These are phyloP conservation scores for Cytospora mali DNA, from an alignment of 2,329 filamentous ascomycete genomes.

Conservation along the genomic window DNA sequence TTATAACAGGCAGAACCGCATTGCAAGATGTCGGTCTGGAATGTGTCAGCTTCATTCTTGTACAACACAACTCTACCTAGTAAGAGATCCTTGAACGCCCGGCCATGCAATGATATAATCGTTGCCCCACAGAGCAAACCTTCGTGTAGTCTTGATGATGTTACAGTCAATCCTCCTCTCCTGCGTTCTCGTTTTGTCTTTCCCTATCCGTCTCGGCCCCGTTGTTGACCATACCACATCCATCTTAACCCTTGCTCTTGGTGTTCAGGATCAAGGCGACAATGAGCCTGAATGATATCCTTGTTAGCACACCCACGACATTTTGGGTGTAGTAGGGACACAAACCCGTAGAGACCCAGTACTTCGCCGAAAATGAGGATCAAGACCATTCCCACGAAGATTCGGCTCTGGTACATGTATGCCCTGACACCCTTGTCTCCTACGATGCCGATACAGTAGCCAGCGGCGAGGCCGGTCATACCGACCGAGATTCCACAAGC, in stretches of 20 bases:
- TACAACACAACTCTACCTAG: slow-evolving; percentile 24
- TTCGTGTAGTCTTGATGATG: slow-evolving; percentile 13
- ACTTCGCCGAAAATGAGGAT: slow-evolving; percentile 99
- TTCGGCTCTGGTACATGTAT: slow-evolving; percentile 93
- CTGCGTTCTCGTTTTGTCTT: background rate
- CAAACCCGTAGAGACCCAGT: slow-evolving; percentile 91
- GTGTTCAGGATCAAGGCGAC: slow-evolving; percentile 93
- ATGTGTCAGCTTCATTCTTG: slow-evolving; percentile 26
- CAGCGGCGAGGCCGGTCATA: slow-evolving; percentile 87
- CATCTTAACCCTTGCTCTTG: slow-evolving; percentile 65
- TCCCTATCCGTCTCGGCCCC: background rate
- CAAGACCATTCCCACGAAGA: slow-evolving; percentile 98
- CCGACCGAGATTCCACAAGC: slow-evolving; percentile 89
- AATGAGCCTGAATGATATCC: slow-evolving; percentile 67
- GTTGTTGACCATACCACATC: background rate
- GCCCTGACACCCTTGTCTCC: slow-evolving; percentile 92
- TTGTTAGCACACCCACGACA: slow-evolving; percentile 15
- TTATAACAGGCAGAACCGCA: background rate
- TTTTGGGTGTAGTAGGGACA: slow-evolving; percentile 12
- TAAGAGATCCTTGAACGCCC: slow-evolving; percentile 27
- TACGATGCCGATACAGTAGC: slow-evolving; percentile 94
- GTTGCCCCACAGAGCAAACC: slow-evolving; percentile 11
- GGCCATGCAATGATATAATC: slow-evolving; percentile 25
- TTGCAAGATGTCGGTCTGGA: background rate
- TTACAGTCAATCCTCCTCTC: slow-evolving; percentile 19